phyloP scores from a whole-genome alignment of 495 filamentous ascomycete genomes.

The Beverwykella pulmonaria region DNA sequence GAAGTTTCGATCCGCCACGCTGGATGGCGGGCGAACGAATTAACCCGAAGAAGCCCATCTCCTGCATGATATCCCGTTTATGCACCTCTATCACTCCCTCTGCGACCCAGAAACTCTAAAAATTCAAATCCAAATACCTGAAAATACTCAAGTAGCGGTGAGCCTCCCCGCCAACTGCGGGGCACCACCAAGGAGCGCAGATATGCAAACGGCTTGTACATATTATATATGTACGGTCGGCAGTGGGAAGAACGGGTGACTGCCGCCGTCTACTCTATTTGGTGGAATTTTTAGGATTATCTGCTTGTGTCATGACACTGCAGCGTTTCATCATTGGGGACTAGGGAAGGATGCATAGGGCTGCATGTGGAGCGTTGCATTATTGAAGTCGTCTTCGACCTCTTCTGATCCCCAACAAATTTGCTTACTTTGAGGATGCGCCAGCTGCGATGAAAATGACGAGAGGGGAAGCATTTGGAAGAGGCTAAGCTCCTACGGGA shows the following conservation, averaged over 20 bases:
- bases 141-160: background rate
- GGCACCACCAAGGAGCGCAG: background rate
- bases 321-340: background rate
- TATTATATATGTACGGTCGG: background rate
- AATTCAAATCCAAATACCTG: background rate
- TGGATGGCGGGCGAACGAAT: no score
- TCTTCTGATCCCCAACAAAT: no score
- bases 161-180: background rate
- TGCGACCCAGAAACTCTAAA: background rate
- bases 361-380: background rate
- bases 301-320: background rate
- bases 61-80: background rate
- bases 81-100: background rate
- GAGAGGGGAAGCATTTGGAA: no score
- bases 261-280: background rate
- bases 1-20: no score
- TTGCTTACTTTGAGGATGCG: no score
- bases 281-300: background rate
- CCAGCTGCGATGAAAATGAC: no score
- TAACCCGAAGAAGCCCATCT: background rate
- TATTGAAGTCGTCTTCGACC: no score
- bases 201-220: background rate
- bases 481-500: background rate
- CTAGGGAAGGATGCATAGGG: background rate
- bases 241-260: background rate